phyloP scores from a whole-genome alignment of 2,329 filamentous ascomycete species.

The Orbilia oligospora region DNA sequence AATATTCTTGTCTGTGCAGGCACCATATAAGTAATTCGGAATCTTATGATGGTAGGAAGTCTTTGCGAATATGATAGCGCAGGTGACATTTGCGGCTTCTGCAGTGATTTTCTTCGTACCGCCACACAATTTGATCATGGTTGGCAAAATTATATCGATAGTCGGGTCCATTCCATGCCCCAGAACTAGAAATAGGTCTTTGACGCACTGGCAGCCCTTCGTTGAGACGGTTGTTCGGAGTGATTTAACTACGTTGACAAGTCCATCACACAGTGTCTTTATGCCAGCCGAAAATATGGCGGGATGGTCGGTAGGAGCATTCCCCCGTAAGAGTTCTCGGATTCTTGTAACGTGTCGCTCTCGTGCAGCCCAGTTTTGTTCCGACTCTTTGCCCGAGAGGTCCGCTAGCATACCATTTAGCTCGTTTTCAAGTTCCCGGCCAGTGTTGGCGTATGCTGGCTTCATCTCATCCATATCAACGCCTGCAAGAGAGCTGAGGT shows the following conservation, averaged over 20 bases:
- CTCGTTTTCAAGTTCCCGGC: slow-evolving; percentile 88
- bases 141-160: slow-evolving; percentile 90
- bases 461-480: slow-evolving; percentile 79
- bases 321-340: slow-evolving; percentile 84
- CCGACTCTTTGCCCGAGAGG: slow-evolving; percentile 90
- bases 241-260: slow-evolving; percentile 86
- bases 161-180: slow-evolving; percentile 86
- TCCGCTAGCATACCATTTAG: slow-evolving; percentile 83
- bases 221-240: slow-evolving; percentile 91
- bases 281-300: slow-evolving; percentile 79
- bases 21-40: slow-evolving; percentile 85
- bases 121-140: slow-evolving; percentile 88
- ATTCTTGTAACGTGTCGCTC: slow-evolving; percentile 85
- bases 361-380: slow-evolving; percentile 90
- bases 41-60: slow-evolving; percentile 84
- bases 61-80: slow-evolving; percentile 84
- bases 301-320: slow-evolving; percentile 82
- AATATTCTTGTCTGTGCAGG: slow-evolving; percentile 93
- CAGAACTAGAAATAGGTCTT: slow-evolving; percentile 83
- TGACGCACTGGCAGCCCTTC: slow-evolving; percentile 84
- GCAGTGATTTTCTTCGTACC: slow-evolving; percentile 94
- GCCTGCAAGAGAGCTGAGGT: slow-evolving; percentile 74
- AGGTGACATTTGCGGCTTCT: slow-evolving; percentile 82
- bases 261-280: slow-evolving; percentile 84
- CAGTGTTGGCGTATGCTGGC: slow-evolving; percentile 85